These are phyloP conservation scores for Geranium incanum DNA, from an alignment of 441 rosid genomes.

Conservation along the genomic window DNA sequence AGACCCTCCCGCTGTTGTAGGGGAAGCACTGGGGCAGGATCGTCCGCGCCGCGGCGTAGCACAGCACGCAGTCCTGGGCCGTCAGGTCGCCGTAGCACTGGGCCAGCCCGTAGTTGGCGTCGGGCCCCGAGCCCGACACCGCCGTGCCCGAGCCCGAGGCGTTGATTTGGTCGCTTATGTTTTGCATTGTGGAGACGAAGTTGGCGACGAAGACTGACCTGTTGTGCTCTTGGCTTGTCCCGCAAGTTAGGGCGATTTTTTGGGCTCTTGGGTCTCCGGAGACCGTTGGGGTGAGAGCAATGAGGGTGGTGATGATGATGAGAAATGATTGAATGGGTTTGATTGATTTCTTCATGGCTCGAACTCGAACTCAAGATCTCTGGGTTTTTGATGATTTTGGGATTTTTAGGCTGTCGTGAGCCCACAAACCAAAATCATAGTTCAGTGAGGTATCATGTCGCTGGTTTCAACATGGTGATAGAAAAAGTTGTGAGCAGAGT, in stretches of 20 bases:
- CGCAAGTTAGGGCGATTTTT: constrained; percentile 38
- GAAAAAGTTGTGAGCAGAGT: too few relatives aligned
- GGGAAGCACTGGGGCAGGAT: constrained; percentile 88
- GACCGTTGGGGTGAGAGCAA: constrained; percentile 16
- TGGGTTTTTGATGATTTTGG: too few relatives aligned
- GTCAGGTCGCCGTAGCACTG: constrained; percentile 91
- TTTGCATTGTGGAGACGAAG: constrained; percentile 70
- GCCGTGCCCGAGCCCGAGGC: constrained; percentile 50
- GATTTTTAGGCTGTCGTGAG: too few relatives aligned
- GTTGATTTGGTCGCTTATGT: constrained; percentile 57
- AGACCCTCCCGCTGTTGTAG: constrained; percentile 60
- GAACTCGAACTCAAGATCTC: too few relatives aligned
- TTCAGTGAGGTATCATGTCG: background rate
- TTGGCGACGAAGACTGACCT: constrained; percentile 51
- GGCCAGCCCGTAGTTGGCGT: constrained; percentile 61
- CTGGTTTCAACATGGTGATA: background rate
- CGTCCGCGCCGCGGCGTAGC: constrained; percentile 84
- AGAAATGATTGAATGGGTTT: too few relatives aligned
- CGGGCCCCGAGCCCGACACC: constrained; percentile 61
- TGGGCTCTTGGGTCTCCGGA: constrained; percentile 55
- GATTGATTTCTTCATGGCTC: background rate
- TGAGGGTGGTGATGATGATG: background rate
- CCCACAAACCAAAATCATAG: too few relatives aligned
- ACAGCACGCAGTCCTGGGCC: constrained; percentile 65
- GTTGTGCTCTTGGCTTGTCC: constrained; percentile 48